Base-by-base conservation (phyloP, 352 stramenopile species). In the Phytophthora vignae region DNA sequence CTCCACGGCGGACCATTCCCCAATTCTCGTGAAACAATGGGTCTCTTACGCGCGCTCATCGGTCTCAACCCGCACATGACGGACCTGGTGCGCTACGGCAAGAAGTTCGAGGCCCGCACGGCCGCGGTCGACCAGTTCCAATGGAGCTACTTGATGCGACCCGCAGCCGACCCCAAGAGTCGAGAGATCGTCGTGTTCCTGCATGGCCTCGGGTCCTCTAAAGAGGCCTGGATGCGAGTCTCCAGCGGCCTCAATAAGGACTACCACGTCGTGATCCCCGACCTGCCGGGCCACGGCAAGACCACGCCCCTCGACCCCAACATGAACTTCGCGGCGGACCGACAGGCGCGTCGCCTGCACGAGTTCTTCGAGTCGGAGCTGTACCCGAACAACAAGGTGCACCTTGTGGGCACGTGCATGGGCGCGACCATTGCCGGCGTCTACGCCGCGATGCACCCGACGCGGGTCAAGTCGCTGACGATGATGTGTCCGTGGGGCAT, bases 371-470 rank as follows among this genome's bases (percentile, higher is more conserved):
- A 90, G 44, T 77, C 68, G 14, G 76, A 81, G 14, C 65, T 92
- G 29, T 74, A 77, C 14, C 63, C 73, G 21, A 77, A 84, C 64
- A 82, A 78, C 52, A 90, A 86, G 60, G 72, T 94, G 42, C 87
- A 94, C 27, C 56, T 94, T 2, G 67, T 92, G 7, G 87, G 87
- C 6, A 89, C 80, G 36, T 91, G 81, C 46, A 94, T 94, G 81
- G 84, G 86, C 62, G 86, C 83, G 17, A 87, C 89, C 67, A 79
- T 94, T 67, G 80, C 82, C 4, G 86, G 86, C 17, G 72, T 90
- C 5, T 94, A 90, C 67, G 79, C 86, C 38, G 81, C 83, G 27
- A 87, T 83, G 75, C 81, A 91, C 50, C 78, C 86, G 3, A 78
- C 85, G 2, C 79, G 75, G 10, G 79, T 92, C 31, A 76, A 75